Base-by-base conservation (phyloP, 2,329 filamentous ascomycete species). In the Endoconidiophora laricicola region DNA sequence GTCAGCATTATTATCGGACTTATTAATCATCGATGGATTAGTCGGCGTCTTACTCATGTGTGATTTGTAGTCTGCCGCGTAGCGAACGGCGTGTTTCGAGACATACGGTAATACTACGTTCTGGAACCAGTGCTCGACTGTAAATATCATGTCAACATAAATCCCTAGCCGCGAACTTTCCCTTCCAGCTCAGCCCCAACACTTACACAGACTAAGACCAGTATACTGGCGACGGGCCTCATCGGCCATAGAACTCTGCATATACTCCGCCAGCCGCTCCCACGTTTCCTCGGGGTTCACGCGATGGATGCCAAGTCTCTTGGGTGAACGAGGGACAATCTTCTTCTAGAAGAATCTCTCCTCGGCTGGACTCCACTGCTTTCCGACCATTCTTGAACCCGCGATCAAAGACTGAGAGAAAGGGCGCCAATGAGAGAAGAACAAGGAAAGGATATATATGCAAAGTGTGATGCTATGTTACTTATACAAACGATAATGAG, bases 261-360 rank as follows among this genome's bases (percentile, higher is more conserved):
- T 71, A 3, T 60, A 55, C 0, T 48, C 46, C 3, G 65, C 65
- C 20, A 67, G 62, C 9, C 61, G 48, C 2, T 60, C 58, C 68
- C 68, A 71, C 24, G 56, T 54, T 40, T 55, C 56, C 46, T 59
- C 59, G 1, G 49, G 26, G 46, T 59, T 61, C 29, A 60, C 58
- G 2, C 44, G 49, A 45, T 61, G 55, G 5, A 53, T 49, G 6
- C 58, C 61, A 22, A 54, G 52, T 2, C 62, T 58, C 48, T 63
- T 66, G 2, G 60, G 57, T 0, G 67, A 70, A 5, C 59, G 56
- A 0, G 65, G 61, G 1, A 71, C 57, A 23, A 66, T 57, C 2
- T 55, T 54, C 6, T 59, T 59, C 73, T 72, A 76, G 56, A 74
- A 75, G 54, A 67, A 59, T 1, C 56, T 50, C 58, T 76, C 73